These are phyloP conservation scores for Fusarium pseudograminearum DNA, from an alignment of 2,329 filamentous ascomycete genomes.

Conservation along the genomic window DNA sequence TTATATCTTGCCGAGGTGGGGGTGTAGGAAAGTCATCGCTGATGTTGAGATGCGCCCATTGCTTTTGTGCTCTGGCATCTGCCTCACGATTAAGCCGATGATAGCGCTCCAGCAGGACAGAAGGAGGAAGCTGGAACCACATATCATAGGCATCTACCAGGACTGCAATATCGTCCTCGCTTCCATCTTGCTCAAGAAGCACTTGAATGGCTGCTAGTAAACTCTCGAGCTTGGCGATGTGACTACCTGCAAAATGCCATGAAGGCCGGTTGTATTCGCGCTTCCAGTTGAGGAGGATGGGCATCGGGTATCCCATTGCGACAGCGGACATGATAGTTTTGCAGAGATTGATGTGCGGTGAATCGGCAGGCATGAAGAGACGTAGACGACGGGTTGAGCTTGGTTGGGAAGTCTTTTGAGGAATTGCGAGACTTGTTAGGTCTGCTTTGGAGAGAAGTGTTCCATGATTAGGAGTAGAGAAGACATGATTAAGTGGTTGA, in stretches of 20 bases:
- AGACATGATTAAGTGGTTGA: not conserved
- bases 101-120: slow-evolving; percentile 53
- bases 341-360: slow-evolving; percentile 54
- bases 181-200: slow-evolving; percentile 43
- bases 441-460: slow-evolving; percentile 19
- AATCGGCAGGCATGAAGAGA: slow-evolving; percentile 56
- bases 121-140: slow-evolving; percentile 56
- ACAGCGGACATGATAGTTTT: slow-evolving; percentile 55
- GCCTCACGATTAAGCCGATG: slow-evolving; percentile 53
- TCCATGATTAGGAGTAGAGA: not conserved
- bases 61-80: slow-evolving; percentile 44
- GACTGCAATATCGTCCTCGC: slow-evolving; percentile 51
- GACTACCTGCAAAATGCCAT: slow-evolving; percentile 55
- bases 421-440: slow-evolving; percentile 21
- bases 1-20: slow-evolving; percentile 50
- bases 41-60: slow-evolving; percentile 41
- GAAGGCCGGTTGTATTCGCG: slow-evolving; percentile 54
- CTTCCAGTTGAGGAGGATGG: slow-evolving; percentile 54
- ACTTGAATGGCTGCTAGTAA: slow-evolving; percentile 49
- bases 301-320: slow-evolving; percentile 54
- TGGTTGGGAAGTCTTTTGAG: not conserved
- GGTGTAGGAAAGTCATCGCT: slow-evolving; percentile 47
- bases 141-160: slow-evolving; percentile 56
- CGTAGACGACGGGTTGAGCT: slow-evolving; percentile 47
- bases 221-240: slow-evolving; percentile 55